phyloP scores from a whole-genome alignment of 1,284 basidiomycete species.

The Sphaerobolus stellatus region DNA sequence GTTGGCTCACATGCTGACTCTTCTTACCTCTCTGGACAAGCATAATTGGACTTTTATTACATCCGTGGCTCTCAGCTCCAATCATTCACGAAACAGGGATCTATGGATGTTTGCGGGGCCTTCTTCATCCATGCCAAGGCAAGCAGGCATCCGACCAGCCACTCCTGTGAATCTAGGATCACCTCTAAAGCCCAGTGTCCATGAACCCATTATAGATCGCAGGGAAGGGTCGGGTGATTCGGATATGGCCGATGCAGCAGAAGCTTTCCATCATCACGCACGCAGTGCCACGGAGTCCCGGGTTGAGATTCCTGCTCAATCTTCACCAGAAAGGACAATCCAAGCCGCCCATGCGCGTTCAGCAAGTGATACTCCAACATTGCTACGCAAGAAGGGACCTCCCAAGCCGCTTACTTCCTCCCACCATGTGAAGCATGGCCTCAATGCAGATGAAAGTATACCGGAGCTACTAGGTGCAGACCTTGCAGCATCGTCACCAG shows the following conservation, averaged over 20 bases:
- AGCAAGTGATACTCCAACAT: background rate
- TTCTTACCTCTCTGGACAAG: slow-evolving; percentile 64
- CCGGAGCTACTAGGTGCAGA: background rate
- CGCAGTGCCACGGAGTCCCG: background rate
- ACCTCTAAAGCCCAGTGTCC: background rate
- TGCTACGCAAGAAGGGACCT: background rate
- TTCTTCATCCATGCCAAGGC: slow-evolving; percentile 23
- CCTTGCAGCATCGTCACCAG: background rate
- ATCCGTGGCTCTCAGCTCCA: slow-evolving; percentile 61
- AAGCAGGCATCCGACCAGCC: background rate
- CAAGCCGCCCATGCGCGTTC: background rate
- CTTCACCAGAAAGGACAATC: background rate
- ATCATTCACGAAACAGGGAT: slow-evolving; percentile 70
- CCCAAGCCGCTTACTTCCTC: background rate
- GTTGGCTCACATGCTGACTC: slow-evolving; percentile 65
- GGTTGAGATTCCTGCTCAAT: background rate
- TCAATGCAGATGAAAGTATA: background rate
- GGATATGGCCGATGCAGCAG: background rate
- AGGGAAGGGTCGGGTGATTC: slow-evolving; percentile 3
- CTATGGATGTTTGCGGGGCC: slow-evolving; percentile 75
- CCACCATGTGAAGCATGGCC: background rate
- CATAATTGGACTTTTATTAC: slow-evolving; percentile 67
- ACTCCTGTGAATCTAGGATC: slow-evolving; percentile 3
- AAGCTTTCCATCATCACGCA: background rate
- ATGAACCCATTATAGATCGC: slow-evolving; percentile 4